A percentile compares a stretch with the other conserved stretches of the same genome.
Conservation (phyloP, 208 protist species). For the Trypanosoma scelopori region DNA sequence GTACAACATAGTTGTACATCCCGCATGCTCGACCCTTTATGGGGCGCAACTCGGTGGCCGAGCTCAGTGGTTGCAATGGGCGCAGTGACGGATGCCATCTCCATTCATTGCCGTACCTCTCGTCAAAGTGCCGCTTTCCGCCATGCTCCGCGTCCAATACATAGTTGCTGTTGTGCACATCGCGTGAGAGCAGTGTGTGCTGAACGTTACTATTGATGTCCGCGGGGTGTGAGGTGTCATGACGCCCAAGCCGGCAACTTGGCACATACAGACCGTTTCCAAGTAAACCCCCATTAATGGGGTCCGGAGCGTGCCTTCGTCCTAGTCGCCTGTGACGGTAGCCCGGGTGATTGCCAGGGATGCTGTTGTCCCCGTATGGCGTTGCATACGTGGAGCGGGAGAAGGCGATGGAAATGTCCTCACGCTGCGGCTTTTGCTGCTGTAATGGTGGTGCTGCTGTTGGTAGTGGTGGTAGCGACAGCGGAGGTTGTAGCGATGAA, state of each 20-base stretch:
- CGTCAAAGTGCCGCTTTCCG: conserved; percentile 75
- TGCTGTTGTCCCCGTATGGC: conserved; percentile 59
- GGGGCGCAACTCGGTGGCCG: not conserved
- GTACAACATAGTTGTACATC: conserved; percentile 9
- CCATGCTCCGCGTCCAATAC: conserved; percentile 59
- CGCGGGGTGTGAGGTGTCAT: not conserved
- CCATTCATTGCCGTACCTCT: conserved; percentile 38
- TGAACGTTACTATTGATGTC: conserved; percentile 18
- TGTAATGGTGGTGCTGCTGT: too few species aligned
- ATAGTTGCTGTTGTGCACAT: conserved; percentile 36
- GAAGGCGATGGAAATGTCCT: conserved; percentile 73
- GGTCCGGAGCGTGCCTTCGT: conserved; percentile 44
- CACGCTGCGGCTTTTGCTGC: conserved; percentile 4
- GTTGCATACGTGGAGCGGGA: conserved; percentile 66
- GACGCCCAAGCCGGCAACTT: conserved; percentile 9
- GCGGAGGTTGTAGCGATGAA: too few species aligned
- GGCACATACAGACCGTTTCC: conserved; percentile 42
- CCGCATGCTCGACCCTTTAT: conserved; percentile 1
- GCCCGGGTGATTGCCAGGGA: conserved; percentile 67
- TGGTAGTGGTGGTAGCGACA: too few species aligned
- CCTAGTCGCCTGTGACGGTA: conserved; percentile 42
- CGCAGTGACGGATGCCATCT: conserved; percentile 29
- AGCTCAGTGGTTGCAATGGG: not conserved
- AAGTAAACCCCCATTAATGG: conserved; percentile 44
- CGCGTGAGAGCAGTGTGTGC: conserved; percentile 13